Evolutionary conservation across 345 rosid genomes (phyloP).

Genomic region (Aegle marmelos): DNA sequence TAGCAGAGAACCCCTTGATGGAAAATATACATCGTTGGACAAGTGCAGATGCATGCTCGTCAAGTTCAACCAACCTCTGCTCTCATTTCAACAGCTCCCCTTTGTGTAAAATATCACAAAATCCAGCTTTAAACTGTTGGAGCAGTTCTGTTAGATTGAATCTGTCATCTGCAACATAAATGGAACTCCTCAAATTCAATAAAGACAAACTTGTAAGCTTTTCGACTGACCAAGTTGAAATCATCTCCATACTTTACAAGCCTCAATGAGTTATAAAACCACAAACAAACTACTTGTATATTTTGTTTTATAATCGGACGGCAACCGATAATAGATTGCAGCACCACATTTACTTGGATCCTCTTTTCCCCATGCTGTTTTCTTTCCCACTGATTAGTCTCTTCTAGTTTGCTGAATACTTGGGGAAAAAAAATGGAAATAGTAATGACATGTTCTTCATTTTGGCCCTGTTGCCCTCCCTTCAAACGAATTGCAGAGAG

Average conservation of each 20-base stretch:
- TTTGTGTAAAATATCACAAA: background rate
- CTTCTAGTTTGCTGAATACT: background rate
- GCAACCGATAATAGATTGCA: background rate
- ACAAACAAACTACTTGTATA: background rate
- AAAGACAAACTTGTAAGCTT: background rate
- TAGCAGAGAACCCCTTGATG: background rate
- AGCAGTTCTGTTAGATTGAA: slow-evolving; percentile 1
- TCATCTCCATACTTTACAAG: background rate
- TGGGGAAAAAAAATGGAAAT: no score
- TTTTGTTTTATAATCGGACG: background rate
- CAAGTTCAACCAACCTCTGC: background rate
- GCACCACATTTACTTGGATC: background rate
- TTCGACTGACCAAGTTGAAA: background rate
- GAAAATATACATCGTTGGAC: background rate
- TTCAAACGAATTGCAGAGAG: background rate
- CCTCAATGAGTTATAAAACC: background rate
- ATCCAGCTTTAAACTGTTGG: background rate
- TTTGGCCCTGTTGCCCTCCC: background rate
- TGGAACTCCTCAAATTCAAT: background rate
- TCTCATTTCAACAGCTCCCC: background rate
- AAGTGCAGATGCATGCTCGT: background rate
- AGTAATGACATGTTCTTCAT: background rate
- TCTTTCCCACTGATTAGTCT: background rate
- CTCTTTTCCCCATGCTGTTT: background rate
- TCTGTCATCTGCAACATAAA: background rate